These are phyloP conservation scores for Trichoderma parareesei DNA, from an alignment of 495 filamentous ascomycete species.

Conservation along the genomic window DNA sequence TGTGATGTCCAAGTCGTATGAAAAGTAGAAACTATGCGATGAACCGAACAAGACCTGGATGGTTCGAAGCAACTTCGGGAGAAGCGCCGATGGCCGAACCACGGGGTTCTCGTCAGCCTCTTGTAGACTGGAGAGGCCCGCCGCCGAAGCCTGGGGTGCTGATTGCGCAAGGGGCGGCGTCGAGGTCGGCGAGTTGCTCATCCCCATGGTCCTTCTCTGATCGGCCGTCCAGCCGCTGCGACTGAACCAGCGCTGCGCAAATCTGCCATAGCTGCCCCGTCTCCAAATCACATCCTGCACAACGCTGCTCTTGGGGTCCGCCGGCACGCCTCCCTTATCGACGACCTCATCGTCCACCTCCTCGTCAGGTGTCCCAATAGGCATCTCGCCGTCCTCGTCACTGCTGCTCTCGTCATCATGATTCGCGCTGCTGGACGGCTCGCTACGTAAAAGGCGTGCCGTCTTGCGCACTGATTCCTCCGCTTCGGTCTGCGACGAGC, in stretches of 20 bases:
- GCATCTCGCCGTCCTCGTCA: slow-evolving; percentile 16
- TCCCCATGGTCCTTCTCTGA: slow-evolving; percentile 47
- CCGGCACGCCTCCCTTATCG: slow-evolving; percentile 1
- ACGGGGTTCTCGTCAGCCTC: slow-evolving; percentile 21
- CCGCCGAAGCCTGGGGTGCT: not conserved
- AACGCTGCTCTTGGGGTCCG: slow-evolving; percentile 43
- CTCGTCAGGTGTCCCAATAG: slow-evolving; percentile 17
- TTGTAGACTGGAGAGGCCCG: not conserved
- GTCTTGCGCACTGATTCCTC: slow-evolving; percentile 59
- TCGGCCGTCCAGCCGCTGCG: slow-evolving; percentile 65
- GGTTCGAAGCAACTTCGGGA: slow-evolving; percentile 78
- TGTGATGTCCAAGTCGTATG: slow-evolving; percentile 88
- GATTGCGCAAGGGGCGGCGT: slow-evolving; percentile 16
- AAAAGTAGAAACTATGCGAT: slow-evolving; percentile 81
- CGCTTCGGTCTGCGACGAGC: slow-evolving; percentile 67
- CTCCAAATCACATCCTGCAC: slow-evolving; percentile 77
- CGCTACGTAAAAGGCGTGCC: slow-evolving; percentile 36
- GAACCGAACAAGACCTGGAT: slow-evolving; percentile 70
- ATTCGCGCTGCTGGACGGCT: slow-evolving; percentile 26
- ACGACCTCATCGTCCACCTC: slow-evolving; percentile 21
- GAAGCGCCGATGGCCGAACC: slow-evolving; percentile 35
- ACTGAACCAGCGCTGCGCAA: slow-evolving; percentile 85
- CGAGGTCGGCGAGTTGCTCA: slow-evolving; percentile 30
- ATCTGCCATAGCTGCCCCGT: slow-evolving; percentile 73
- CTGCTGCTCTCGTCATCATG: slow-evolving; percentile 30